These are phyloP conservation scores for Sambucus nigra DNA, from an alignment of 129 eudicot genomes.

Conservation along the genomic window DNA sequence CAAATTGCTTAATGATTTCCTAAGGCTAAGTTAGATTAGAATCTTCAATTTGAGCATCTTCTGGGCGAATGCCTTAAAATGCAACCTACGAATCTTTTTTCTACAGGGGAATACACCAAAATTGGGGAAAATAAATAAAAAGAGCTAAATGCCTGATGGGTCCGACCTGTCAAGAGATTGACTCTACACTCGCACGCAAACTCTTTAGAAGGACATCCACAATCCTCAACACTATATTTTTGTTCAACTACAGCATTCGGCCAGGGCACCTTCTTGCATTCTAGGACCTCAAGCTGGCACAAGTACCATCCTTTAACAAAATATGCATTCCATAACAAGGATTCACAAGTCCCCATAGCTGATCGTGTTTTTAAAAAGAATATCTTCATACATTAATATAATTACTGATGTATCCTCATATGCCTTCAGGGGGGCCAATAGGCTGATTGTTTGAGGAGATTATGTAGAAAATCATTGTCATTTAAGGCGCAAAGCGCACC, in stretches of 20 bases:
- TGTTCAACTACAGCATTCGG: conserved; percentile 35
- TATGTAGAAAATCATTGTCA: too few relatives aligned
- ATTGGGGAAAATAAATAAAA: neutral
- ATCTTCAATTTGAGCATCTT: conserved; percentile 1
- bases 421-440: too few relatives aligned
- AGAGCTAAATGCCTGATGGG: conserved; percentile 68
- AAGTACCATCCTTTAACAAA: conserved; percentile 55
- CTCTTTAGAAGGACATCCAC: conserved; percentile 66
- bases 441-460: too few relatives aligned
- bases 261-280: too few relatives aligned
- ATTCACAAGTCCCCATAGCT: neutral
- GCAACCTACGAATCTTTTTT: too few relatives aligned
- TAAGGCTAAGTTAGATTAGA: neutral
- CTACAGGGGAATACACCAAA: too few relatives aligned
- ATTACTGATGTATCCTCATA: too few relatives aligned
- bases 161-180: conserved; percentile 81
- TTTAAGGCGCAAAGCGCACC: too few relatives aligned
- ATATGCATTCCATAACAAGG: conserved; percentile 28
- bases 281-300: conserved; percentile 89
- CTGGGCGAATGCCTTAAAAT: too few relatives aligned
- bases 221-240: conserved; percentile 47
- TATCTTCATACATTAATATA: neutral
- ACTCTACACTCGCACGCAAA: conserved; percentile 86
- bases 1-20: neutral
- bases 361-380: neutral